These are phyloP conservation scores for Remersonia thermophila DNA, from an alignment of 2,329 filamentous ascomycete species.

Conservation along the genomic window DNA sequence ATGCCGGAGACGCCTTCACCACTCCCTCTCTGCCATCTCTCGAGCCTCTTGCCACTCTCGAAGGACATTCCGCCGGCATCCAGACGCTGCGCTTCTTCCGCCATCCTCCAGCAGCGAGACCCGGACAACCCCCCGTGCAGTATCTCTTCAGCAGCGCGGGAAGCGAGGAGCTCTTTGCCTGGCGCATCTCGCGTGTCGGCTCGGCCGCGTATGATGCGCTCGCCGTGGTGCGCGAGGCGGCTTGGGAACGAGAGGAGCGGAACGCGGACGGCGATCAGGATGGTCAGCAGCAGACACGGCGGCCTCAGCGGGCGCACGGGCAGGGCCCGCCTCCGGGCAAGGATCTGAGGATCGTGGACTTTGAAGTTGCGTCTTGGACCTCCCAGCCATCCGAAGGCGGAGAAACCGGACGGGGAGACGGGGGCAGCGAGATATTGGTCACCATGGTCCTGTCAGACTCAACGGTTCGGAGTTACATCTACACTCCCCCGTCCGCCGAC, in stretches of 20 bases:
- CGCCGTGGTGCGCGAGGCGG: slow-evolving; percentile 45
- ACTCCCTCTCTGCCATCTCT: too few species aligned
- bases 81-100: slow-evolving; percentile 66
- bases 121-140: slow-evolving; percentile 28
- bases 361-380: slow-evolving; percentile 41
- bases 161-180: slow-evolving; percentile 79
- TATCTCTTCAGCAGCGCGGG: slow-evolving; percentile 80
- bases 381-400: neutral
- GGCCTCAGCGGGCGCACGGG: too few species aligned
- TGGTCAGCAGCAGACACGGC: too few species aligned
- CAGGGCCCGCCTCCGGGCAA: slow-evolving; percentile 16
- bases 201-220: slow-evolving; percentile 34
- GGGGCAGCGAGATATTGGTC: slow-evolving; percentile 28
- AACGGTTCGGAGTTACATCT: slow-evolving; percentile 50
- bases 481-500: slow-evolving; percentile 19
- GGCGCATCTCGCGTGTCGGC: slow-evolving; percentile 51
- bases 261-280: too few species aligned
- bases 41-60: slow-evolving; percentile 50
- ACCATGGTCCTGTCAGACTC: slow-evolving; percentile 78
- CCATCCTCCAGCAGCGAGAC: slow-evolving; percentile 12
- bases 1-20: too few species aligned
- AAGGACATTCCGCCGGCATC: slow-evolving; percentile 71
- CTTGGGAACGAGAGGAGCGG: slow-evolving; percentile 33
- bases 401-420: too few species aligned
- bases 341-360: slow-evolving; percentile 72